Evolutionary conservation across 371 early-diverging fungal species (phyloP), one percentile per base, ranked within the genome.

Genomic region (Parasitella parasitica): DNA sequence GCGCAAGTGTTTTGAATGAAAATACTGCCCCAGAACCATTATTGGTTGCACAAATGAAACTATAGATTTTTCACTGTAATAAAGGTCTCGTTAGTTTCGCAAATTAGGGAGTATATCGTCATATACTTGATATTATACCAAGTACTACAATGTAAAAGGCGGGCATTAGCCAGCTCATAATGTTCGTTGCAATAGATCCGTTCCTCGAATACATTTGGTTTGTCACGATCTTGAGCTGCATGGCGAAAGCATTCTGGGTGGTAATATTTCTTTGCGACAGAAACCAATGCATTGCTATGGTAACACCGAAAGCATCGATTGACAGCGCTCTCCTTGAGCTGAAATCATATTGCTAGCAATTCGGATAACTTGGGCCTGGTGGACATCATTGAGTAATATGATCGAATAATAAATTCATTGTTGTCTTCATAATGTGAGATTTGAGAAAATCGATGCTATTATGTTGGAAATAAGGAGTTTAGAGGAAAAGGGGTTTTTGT

Each of bases 181-280:
- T 72, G 77, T 57, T 64, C 74, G 55, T 88, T 86, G 66, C 91
- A 91, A 27, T 88, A 83, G 37, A 89, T 66, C 0, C 67, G 62
- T 6, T 83, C 83, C 18, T 84, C 75, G 52, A 79, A 76, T 38
- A 84, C 81, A 56, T 30, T 57, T 5, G 64, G 56, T 20, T 43
- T 46, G 5, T 24, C 34, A 9, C 36, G 43, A 59, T 66, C 54
- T 24, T 66, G 41, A 26, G 59, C 67, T 20, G 32, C 43, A 43
- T 63, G 66, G 49, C 71, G 66, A 16, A 66, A 66, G 59, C 71
- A 70, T 26, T 60, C 55, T 36, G 46, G 15, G 39, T 70, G 71
- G 22, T 70, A 70, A n/a, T 24, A 35, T 37, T 37, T 54, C 36
- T 54, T 37, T 15, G 54, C 54, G 20, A 54, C 26, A 22, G 13